These are phyloP conservation scores for Actinomucor elegans DNA, from an alignment of 371 early-diverging fungal species.

Conservation along the genomic window DNA sequence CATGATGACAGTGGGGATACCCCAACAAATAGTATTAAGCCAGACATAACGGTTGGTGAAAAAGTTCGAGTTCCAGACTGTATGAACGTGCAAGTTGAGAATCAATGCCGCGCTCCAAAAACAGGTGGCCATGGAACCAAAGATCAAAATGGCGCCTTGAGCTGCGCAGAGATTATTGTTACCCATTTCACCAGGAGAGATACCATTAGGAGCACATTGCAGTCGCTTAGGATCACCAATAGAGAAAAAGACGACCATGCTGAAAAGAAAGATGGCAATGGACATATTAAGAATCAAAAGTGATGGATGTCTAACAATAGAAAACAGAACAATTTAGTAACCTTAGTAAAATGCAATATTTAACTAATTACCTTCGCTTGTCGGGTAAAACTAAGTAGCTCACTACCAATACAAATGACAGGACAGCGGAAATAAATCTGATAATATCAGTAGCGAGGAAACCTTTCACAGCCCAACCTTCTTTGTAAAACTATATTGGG, in stretches of 20 bases:
- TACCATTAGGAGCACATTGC: slow-evolving; percentile 52
- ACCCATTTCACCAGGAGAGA: slow-evolving; percentile 46
- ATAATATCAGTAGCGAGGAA: slow-evolving; percentile 53
- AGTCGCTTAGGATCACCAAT: slow-evolving; percentile 52
- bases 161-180: slow-evolving; percentile 65
- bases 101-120: slow-evolving; percentile 67
- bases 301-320: slow-evolving; percentile 75
- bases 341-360: no score
- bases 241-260: slow-evolving; percentile 56
- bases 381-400: slow-evolving; percentile 63
- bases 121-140: slow-evolving; percentile 56
- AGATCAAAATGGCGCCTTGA: slow-evolving; percentile 62
- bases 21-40: slow-evolving; percentile 65
- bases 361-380: no score
- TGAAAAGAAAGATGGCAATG: slow-evolving; percentile 57
- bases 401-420: slow-evolving; percentile 51
- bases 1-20: slow-evolving; percentile 55
- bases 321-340: no score
- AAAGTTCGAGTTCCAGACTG: slow-evolving; percentile 68
- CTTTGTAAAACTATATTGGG: slow-evolving; percentile 41
- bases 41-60: slow-evolving; percentile 56
- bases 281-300: slow-evolving; percentile 63
- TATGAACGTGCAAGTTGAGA: slow-evolving; percentile 63
- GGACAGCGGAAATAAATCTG: slow-evolving; percentile 54
- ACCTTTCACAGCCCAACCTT: slow-evolving; percentile 46